Evolutionary conservation across 1,284 basidiomycete genomes (phyloP).

Genomic region (Sporisorium reilianum): DNA sequence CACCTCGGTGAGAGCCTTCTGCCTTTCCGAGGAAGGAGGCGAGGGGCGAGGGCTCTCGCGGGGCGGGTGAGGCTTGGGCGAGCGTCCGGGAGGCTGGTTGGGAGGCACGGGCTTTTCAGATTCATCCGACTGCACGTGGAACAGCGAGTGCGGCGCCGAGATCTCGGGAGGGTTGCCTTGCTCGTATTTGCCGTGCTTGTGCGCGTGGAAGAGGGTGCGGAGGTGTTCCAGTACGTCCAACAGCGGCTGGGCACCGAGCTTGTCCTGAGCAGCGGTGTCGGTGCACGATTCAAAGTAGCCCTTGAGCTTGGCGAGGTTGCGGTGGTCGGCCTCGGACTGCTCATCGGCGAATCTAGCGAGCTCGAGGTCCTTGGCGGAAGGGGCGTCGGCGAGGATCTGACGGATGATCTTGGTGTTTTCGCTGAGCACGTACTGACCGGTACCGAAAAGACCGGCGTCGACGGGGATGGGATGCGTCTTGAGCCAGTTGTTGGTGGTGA

Average conservation of each 20-base stretch:
- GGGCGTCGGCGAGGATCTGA: slow-evolving; percentile 68
- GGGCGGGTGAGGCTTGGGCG: slow-evolving; percentile 55
- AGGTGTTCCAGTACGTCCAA: slow-evolving; percentile 71
- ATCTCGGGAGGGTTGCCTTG: slow-evolving; percentile 72
- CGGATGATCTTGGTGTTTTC: slow-evolving; percentile 68
- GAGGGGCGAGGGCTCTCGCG: slow-evolving; percentile 44
- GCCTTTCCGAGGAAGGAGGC: slow-evolving; percentile 60
- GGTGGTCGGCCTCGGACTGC: slow-evolving; percentile 73
- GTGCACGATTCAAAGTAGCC: slow-evolving; percentile 85
- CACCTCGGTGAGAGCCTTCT: slow-evolving; percentile 79
- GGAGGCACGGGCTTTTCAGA: slow-evolving; percentile 48
- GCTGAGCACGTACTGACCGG: slow-evolving; percentile 46
- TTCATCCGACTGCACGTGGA: slow-evolving; percentile 75
- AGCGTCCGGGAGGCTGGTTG: slow-evolving; percentile 53
- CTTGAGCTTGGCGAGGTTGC: slow-evolving; percentile 82
- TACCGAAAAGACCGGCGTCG: slow-evolving; percentile 73
- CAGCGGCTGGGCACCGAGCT: slow-evolving; percentile 71
- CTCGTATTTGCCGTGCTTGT: slow-evolving; percentile 71
- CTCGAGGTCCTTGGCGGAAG: slow-evolving; percentile 67
- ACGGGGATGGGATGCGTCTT: slow-evolving; percentile 57
- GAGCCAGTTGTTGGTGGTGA: slow-evolving; percentile 72
- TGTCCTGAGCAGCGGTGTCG: slow-evolving; percentile 75
- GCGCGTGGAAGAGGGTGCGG: slow-evolving; percentile 49
- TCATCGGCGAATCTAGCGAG: slow-evolving; percentile 8
- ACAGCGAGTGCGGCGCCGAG: slow-evolving; percentile 72